These are phyloP conservation scores for Trypanosoma avium DNA, from an alignment of 208 protist species.

Conservation along the genomic window DNA sequence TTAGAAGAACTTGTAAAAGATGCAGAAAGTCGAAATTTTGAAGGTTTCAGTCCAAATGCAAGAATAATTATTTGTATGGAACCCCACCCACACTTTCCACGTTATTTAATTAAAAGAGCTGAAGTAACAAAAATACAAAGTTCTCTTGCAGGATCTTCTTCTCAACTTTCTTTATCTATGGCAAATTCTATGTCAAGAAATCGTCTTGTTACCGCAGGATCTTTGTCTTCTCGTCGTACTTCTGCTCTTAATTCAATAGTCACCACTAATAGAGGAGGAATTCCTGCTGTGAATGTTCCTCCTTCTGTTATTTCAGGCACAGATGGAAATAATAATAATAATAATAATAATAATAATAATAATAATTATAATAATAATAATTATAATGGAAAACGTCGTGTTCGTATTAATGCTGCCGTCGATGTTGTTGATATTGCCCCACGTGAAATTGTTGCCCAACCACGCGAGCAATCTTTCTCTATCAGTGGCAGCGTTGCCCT, in stretches of 20 bases:
- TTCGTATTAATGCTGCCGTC: constrained; percentile 75
- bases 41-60: constrained; percentile 53
- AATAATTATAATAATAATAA: not conserved
- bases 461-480: constrained; percentile 42
- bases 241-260: not conserved
- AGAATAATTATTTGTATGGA: constrained; percentile 71
- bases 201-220: constrained; percentile 62
- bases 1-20: constrained; percentile 70
- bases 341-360: not conserved
- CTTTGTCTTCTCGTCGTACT: constrained; percentile 22
- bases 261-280: too few species aligned
- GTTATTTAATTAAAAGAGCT: constrained; percentile 47
- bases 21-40: constrained; percentile 46
- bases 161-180: constrained; percentile 56
- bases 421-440: constrained; percentile 82
- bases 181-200: constrained; percentile 47
- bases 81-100: constrained; percentile 81
- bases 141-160: constrained; percentile 46
- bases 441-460: constrained; percentile 49
- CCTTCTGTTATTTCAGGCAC: too few species aligned
- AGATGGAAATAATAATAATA: not conserved
- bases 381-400: constrained; percentile 62
- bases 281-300: too few species aligned
- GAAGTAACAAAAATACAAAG: constrained; percentile 58
- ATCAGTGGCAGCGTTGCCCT: constrained; percentile 68